Evolutionary conservation across 1,139 yeast genomes (phyloP), one percentile per base, ranked within the genome.

Genomic region (Yamadazyma atmosphaerica): DNA sequence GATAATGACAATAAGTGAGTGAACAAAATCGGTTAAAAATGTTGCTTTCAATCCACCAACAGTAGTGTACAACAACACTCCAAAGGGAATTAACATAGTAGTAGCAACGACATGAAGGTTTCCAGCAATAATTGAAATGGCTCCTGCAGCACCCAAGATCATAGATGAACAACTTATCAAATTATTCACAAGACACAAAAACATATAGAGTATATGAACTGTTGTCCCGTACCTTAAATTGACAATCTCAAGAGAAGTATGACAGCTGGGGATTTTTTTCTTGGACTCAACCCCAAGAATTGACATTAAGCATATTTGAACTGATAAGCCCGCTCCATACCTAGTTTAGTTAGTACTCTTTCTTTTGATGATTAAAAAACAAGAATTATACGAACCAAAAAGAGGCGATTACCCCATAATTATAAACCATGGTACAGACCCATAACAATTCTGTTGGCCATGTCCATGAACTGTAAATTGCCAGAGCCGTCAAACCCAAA

Each of bases 11-110:
- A 69, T 47, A 43, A 66, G 52, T n/a, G 70, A 51, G 37, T 65
- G 70, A 7, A 60, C 60, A 42, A 53, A 64, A 43, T 65, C 70
- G 16, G 70, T 64, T 33, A 64, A 56, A 40, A 67, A 68, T 2
- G 74, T 68, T 11, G 73, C 67, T 42, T 63, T 65, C 40, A 68
- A 56, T 2, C 74, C 74, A 18, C 72, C 73, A 40, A 64, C 60
- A 12, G 62, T 52, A 3, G 74, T 66, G 45, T 65, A 65, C 26
- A 61, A 41, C 27, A 64, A 44, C 13, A 65, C 70, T 4, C 69
- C 68, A 45, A 65, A 60, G n/a, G 69, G 69, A 36, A 65, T 60
- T 36, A 65, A 53, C 57, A 62, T 52, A 9, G 64, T 56, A 34
- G 61, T 54, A 9, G 67, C 67, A 28, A 55, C 66, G 34, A 59